Conservation (phyloP, 2,329 filamentous ascomycete genomes). For the Aspergillus quadricinctus region DNA sequence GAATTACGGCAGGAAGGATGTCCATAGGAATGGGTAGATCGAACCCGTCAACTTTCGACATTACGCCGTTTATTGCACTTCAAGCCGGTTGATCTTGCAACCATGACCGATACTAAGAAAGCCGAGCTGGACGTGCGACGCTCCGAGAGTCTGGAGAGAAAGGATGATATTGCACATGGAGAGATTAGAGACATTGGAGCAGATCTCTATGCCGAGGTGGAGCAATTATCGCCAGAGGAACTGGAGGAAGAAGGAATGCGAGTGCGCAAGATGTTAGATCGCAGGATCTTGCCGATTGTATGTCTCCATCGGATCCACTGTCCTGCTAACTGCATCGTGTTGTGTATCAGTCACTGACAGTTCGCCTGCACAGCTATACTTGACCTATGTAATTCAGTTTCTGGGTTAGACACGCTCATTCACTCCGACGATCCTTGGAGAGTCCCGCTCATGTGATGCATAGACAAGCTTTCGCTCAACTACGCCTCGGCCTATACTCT, state of each 20-base stretch:
- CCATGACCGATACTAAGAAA: conserved; percentile 15
- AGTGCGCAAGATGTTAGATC: conserved; percentile 44
- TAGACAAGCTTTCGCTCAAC: conserved; percentile 29
- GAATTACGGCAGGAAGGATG: not conserved
- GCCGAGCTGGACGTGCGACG: conserved; percentile 10
- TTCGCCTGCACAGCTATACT: conserved; percentile 21
- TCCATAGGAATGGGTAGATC: not conserved
- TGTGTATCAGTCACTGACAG: conserved; percentile 10
- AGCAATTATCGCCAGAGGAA: conserved; percentile 42
- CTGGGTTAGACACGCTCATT: conserved; percentile 25
- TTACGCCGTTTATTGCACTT: not conserved
- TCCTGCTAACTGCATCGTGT: not conserved
- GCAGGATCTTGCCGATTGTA: conserved; percentile 47
- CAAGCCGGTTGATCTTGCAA: not conserved
- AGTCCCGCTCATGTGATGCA: not conserved
- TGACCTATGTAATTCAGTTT: conserved; percentile 47
- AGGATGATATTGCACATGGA: conserved; percentile 16
- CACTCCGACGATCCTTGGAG: not conserved
- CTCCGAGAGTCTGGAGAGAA: conserved; percentile 14
- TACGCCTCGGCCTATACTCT: conserved; percentile 42
- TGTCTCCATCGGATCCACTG: conserved; percentile 3
- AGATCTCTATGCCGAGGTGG: conserved; percentile 43
- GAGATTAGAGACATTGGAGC: conserved; percentile 40
- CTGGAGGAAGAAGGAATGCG: conserved; percentile 40
- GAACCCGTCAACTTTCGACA: not conserved